phyloP scores from a whole-genome alignment of 768 basidiomycete genomes.

The Pleurotus platypus region DNA sequence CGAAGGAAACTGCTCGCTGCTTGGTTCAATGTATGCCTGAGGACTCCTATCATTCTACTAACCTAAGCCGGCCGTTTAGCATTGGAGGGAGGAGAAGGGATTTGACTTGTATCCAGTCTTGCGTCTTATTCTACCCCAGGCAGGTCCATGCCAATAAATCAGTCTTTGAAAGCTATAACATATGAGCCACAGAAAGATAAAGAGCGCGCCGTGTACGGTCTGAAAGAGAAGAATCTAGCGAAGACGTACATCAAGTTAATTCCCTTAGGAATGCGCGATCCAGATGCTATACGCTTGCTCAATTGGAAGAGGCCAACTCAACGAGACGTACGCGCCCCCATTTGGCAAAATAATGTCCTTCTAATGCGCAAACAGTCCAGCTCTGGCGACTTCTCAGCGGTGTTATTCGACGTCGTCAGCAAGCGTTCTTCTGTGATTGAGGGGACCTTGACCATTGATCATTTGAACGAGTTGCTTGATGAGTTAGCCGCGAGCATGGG shows the following conservation, averaged over 20 bases:
- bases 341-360: not conserved
- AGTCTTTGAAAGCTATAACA: not conserved
- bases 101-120: conserved; percentile 87
- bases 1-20: conserved; percentile 62
- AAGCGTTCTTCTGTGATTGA: conserved; percentile 79
- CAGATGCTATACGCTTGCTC: conserved; percentile 75
- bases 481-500: conserved; percentile 69
- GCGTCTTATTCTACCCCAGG: conserved; percentile 88
- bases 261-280: conserved; percentile 74
- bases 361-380: conserved; percentile 40
- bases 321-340: conserved; percentile 44
- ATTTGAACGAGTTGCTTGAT: conserved; percentile 79
- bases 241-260: conserved; percentile 91
- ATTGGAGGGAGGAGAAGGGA: conserved; percentile 86
- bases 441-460: conserved; percentile 74
- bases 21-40: conserved; percentile 74
- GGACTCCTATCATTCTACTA: conserved; percentile 9
- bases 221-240: conserved; percentile 93
- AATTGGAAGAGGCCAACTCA: conserved; percentile 90
- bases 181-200: conserved; percentile 72
- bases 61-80: conserved; percentile 32
- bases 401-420: conserved; percentile 82
- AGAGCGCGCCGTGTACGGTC: conserved; percentile 86
- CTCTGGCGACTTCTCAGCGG: conserved; percentile 86
- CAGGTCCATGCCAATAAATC: conserved; percentile 17